Conservation (phyloP, 176 grass and related monocot species). For the Pharus latifolius region DNA sequence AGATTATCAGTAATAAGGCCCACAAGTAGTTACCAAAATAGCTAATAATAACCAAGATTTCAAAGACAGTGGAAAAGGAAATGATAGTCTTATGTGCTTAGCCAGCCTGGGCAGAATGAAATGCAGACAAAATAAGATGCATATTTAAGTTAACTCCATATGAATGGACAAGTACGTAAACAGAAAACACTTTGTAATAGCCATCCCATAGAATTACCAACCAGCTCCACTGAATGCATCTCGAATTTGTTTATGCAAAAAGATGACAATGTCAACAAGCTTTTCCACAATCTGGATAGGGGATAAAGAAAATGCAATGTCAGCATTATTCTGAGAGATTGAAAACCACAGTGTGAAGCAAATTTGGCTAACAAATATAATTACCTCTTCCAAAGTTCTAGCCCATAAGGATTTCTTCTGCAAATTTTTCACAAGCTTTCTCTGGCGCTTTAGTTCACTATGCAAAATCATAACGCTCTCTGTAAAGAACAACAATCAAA, state of each 20-base stretch:
- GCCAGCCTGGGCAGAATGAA: no score
- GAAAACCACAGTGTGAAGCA: neutral
- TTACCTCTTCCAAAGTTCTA: conserved; percentile 85
- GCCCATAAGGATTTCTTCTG: conserved; percentile 97
- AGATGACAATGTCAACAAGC: conserved; percentile 79
- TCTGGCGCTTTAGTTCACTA: conserved; percentile 86
- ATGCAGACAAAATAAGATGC: no score
- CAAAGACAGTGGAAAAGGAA: no score
- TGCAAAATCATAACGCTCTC: conserved; percentile 83
- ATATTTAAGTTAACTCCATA: neutral
- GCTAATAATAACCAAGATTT: no score
- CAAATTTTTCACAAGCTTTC: conserved; percentile 85
- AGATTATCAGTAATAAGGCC: no score
- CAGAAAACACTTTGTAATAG: neutral
- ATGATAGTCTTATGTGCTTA: no score
- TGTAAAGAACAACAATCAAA: conserved; percentile 11
- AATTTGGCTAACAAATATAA: neutral
- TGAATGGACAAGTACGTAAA: neutral
- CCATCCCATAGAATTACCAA: neutral
- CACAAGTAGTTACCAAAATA: no score
- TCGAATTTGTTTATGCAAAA: conserved; percentile 62
- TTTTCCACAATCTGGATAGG: conserved; percentile 82
- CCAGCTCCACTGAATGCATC: conserved; percentile 56
- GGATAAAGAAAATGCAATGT: neutral
- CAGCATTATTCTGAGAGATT: neutral